Evolutionary conservation across 208 protist genomes (phyloP), one percentile per base, ranked within the genome.

Genomic region (Trypanosoma conorhini): DNA sequence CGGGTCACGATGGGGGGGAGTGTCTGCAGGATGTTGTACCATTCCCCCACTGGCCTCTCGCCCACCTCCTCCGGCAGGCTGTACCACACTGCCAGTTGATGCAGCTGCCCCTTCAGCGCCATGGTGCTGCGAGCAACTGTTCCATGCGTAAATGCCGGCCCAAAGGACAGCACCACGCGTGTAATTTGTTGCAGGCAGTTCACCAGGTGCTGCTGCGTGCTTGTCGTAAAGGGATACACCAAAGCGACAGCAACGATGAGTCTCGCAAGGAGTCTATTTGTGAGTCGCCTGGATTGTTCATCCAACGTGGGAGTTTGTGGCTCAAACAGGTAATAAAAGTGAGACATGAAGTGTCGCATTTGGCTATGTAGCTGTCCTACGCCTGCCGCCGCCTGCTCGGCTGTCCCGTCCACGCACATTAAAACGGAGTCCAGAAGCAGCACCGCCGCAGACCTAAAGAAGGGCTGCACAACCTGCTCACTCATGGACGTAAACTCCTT

Each of bases 291-390:
- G 30, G 62, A 33, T 46, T 38, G 33, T 5, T 77, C 68, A 52
- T 64, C 72, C 30, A 74, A 54, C 10, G 54, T 60, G 12, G 75
- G 64, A 12, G 80, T 81, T 44, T 62, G 54, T 24, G 76, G 71
- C 17, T 81, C 72, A 54, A 85, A 72, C 21, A 80, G 67, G 57
- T 70, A 79, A 72, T 73, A 79, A 46, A 71, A 85, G 59, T 73
- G 72, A 10, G 66, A 67, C 61, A 85, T 67, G 57, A 85, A 83
- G 48, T 75, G 67, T 35, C 58, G 33, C 65, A 77, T 63, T 63
- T 74, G 79, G 44, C 64, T 80, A 12, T 78, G 65, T 26, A 83
- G 60, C 42, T 80, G 74, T 30, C 58, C 60, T 21, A 80, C 50
- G 17, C 70, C 74, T 10, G 66, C 52, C 46, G 58, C 59, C 50